Evolutionary conservation across 257 asterid genomes (phyloP).

Genomic region (Thymus quinquecostatus): DNA sequence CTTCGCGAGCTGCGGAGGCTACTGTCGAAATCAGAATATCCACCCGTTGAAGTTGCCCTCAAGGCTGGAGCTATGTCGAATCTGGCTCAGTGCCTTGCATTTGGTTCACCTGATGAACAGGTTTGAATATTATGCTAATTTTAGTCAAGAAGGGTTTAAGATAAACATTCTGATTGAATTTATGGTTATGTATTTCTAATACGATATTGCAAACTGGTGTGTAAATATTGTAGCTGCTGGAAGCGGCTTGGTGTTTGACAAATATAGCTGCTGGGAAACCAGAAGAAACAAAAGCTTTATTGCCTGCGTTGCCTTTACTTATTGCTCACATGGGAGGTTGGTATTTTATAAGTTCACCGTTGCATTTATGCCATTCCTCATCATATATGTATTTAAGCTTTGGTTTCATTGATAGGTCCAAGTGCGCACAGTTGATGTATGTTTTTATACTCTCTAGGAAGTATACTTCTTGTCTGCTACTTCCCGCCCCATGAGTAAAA

Average conservation of each 20-base stretch:
- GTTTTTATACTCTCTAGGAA: not conserved
- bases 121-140: constrained; percentile 39
- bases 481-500: constrained; percentile 11
- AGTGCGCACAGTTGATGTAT: not conserved
- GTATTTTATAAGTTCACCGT: constrained; percentile 29
- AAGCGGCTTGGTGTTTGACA: constrained; percentile 99
- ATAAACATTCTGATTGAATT: constrained; percentile 9
- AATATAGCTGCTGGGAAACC: constrained; percentile 96
- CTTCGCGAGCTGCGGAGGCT: constrained; percentile 89
- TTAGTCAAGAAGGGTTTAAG: not conserved
- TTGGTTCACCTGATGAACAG: constrained; percentile 98
- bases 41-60: constrained; percentile 90
- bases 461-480: not conserved
- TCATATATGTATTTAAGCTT: constrained; percentile 22
- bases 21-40: constrained; percentile 84
- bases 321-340: constrained; percentile 98
- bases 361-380: constrained; percentile 3
- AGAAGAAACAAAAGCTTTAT: constrained; percentile 84
- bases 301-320: constrained; percentile 91
- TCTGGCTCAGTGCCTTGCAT: constrained; percentile 82
- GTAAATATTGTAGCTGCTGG: constrained; percentile 69
- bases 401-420: constrained; percentile 3
- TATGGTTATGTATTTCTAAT: not conserved
- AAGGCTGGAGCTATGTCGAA: constrained; percentile 77
- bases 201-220: constrained; percentile 10